These are phyloP conservation scores for Brassica juncea DNA, from an alignment of 345 rosid species.

Conservation along the genomic window DNA sequence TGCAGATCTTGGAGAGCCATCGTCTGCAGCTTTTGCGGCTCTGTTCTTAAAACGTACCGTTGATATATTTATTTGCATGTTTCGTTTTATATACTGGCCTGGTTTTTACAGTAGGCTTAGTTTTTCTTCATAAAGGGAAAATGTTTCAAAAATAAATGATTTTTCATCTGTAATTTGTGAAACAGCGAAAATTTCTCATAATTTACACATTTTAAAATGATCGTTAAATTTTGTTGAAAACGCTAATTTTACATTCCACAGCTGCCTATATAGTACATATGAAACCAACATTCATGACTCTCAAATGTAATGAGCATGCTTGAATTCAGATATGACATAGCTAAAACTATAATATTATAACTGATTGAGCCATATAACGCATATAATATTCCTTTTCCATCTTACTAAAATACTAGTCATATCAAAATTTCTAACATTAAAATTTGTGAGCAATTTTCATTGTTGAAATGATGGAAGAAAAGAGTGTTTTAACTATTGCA, in stretches of 20 bases:
- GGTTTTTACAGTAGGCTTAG: background rate
- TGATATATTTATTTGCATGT: conserved; percentile 19
- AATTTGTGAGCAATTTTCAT: background rate
- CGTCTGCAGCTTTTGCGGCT: conserved; percentile 66
- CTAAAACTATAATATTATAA: background rate
- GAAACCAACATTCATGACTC: background rate
- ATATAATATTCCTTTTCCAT: background rate
- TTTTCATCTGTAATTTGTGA: background rate
- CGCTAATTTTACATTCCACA: background rate
- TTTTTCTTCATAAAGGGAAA: background rate
- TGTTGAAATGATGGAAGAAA: background rate
- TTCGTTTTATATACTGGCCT: background rate
- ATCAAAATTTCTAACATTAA: background rate
- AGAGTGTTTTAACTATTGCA: background rate
- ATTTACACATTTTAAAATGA: background rate
- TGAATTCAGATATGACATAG: conserved; percentile 11
- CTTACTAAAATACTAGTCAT: background rate
- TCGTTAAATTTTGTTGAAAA: background rate
- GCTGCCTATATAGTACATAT: background rate
- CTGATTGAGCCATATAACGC: background rate
- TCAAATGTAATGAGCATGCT: background rate
- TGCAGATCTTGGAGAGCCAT: conserved; percentile 69
- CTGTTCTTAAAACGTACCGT: conserved; percentile 62
- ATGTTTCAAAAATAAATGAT: background rate
- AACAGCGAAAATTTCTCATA: background rate